A percentile compares a stretch with the other conserved stretches of the same genome.
Evolutionary conservation across 495 filamentous ascomycete species (phyloP).

Genomic region (Aspergillus coremiiformis): DNA sequence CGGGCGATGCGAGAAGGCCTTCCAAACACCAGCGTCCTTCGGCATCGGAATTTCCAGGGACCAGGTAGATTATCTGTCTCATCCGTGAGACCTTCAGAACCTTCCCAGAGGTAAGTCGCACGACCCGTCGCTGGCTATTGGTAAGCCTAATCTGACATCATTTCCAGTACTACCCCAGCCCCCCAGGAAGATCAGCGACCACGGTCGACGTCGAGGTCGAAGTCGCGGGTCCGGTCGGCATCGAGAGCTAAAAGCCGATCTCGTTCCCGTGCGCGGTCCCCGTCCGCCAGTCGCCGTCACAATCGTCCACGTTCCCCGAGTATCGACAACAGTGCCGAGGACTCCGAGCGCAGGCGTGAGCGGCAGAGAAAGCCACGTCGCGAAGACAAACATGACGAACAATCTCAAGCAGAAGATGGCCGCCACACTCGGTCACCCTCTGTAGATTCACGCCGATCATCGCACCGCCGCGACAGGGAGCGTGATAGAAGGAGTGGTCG

Average conservation of each 20-base stretch:
- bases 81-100: constrained; percentile 20
- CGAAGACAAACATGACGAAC: constrained; percentile 43
- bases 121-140: neutral
- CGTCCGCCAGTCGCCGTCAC: constrained; percentile 45
- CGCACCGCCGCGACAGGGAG: constrained; percentile 41
- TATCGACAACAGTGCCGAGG: constrained; percentile 40
- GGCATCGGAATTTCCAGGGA: constrained; percentile 33
- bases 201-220: constrained; percentile 28
- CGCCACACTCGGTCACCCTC: constrained; percentile 47
- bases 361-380: constrained; percentile 37
- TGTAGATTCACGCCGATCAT: constrained; percentile 43
- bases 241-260: constrained; percentile 30
- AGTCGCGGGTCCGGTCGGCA: constrained; percentile 24
- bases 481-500: constrained; percentile 36
- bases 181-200: constrained; percentile 20
- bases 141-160: neutral
- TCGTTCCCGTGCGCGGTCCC: constrained; percentile 36
- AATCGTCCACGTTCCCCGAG: constrained; percentile 54
- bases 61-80: constrained; percentile 23
- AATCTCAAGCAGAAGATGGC: constrained; percentile 31
- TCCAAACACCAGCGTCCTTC: constrained; percentile 61
- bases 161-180: constrained; percentile 15
- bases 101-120: constrained; percentile 33
- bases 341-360: constrained; percentile 39
- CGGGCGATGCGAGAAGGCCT: constrained; percentile 87